Base-by-base conservation (phyloP, 2,329 filamentous ascomycete genomes). In the Cylindrodendrum hubeiense region DNA sequence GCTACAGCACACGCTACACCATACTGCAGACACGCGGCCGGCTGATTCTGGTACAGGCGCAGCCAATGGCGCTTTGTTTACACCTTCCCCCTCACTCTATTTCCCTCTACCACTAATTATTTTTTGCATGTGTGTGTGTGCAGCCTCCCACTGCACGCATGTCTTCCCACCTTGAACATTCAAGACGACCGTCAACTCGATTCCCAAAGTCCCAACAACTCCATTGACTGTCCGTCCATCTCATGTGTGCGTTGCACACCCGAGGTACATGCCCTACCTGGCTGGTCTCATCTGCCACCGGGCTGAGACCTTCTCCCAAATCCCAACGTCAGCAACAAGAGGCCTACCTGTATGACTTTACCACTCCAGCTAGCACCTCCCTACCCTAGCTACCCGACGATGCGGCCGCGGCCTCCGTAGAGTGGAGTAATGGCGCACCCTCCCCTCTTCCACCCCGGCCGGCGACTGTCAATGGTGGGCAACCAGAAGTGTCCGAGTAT, bases 401-500 rank as follows among this genome's bases (percentile, higher is more conserved):
- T 71, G 70, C 71, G 68, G 66, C 67, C 63, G 54, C 65, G 71
- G 71, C 66, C 60, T 66, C 47, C 53, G 39, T 64, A 33, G 57
- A 44, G 72, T 74, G 72, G 69, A 74, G 69, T 52, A 67, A 72
- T 71, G 71, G 71, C 69, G 67, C 70, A 70, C 70, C 69, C 67
- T 68, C 68, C 70, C 52, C 59, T 72, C 43, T 55, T 28, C 50
- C 52, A 58, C 64, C 62, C 67, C 63, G 60, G 65, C 55, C 57
- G 65, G 65, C 49, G 66, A 60, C 70, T 60, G 50, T 64, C 65
- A 60, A 63, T 66, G 63, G 69, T 56, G 39, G 49, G 59, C 33
- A 26, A 63, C 66, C 53, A 65, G 60, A 60, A 70, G 68, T 74
- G 70, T 71, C 67, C 63, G 65, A 46, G 72, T 60, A 61, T 69